phyloP scores from a whole-genome alignment of 2,329 filamentous ascomycete species.

The Tolypocladium tundrense region DNA sequence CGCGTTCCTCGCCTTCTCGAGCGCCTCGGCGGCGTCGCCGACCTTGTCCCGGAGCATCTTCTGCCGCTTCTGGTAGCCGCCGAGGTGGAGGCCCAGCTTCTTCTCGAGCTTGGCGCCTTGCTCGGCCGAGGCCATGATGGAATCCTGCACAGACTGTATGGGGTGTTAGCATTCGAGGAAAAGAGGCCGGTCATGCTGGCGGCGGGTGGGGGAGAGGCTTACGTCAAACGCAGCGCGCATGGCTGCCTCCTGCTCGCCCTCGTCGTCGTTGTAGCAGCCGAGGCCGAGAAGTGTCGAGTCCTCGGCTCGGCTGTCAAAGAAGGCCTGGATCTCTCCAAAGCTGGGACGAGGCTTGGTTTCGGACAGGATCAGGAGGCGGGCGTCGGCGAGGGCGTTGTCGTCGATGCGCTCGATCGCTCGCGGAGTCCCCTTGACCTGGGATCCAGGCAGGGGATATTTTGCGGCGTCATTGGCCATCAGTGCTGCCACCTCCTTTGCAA shows the following conservation, averaged over 20 bases:
- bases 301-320: conserved; percentile 42
- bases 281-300: conserved; percentile 64
- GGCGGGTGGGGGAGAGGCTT: conserved; percentile 20
- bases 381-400: conserved; percentile 63
- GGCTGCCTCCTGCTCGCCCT: conserved; percentile 53
- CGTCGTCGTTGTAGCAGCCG: conserved; percentile 67
- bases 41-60: conserved; percentile 76
- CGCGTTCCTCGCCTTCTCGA: conserved; percentile 63
- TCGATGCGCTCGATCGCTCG: conserved; percentile 52
- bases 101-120: conserved; percentile 84
- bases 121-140: conserved; percentile 64
- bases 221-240: conserved; percentile 68
- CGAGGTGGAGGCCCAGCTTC: conserved; percentile 78
- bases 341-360: conserved; percentile 48
- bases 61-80: conserved; percentile 81
- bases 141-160: conserved; percentile 55
- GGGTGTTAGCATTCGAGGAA: background rate
- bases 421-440: conserved; percentile 53
- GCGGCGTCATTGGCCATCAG: conserved; percentile 75
- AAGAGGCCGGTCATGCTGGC: background rate
- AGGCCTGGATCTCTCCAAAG: conserved; percentile 39
- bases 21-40: conserved; percentile 58
- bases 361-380: conserved; percentile 64
- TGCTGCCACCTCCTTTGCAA: conserved; percentile 67
- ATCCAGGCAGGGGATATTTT: conserved; percentile 60